These are phyloP conservation scores for Trifolium repens DNA, from an alignment of 306 rosid species.

Conservation along the genomic window DNA sequence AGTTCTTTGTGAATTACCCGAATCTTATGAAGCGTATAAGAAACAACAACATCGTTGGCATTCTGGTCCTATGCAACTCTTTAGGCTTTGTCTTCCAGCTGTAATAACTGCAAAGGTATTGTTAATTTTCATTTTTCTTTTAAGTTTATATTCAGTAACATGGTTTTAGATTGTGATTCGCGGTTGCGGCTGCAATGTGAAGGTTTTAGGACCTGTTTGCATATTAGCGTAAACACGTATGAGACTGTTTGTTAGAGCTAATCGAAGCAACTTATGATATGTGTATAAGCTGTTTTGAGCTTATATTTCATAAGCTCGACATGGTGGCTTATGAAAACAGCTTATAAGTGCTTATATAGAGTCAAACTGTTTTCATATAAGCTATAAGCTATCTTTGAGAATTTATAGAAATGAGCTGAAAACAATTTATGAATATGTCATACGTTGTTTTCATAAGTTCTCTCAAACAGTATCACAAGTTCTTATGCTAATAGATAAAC, in stretches of 20 bases:
- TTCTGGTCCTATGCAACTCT: constrained; percentile 99
- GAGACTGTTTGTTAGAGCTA: not conserved
- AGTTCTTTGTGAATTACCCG: constrained; percentile 92
- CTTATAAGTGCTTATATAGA: not conserved
- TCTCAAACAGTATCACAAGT: not conserved
- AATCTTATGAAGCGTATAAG: constrained; percentile 95
- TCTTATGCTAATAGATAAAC: not conserved
- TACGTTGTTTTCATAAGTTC: not conserved
- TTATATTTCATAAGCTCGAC: too few species aligned
- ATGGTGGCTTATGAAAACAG: not conserved
- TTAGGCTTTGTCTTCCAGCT: constrained; percentile 86
- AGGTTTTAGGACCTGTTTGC: not conserved
- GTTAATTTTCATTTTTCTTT: not conserved
- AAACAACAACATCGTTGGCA: constrained; percentile 99
- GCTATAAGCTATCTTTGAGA: not conserved
- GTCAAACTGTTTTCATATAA: not conserved
- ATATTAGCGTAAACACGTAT: not conserved
- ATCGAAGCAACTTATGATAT: too few species aligned
- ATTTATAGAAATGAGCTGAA: not conserved
- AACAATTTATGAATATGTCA: not conserved
- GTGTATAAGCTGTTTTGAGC: not conserved
- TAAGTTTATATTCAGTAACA: not conserved
- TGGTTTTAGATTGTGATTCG: not conserved
- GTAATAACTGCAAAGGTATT: constrained; percentile 79
- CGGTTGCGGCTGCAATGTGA: not conserved